Base-by-base conservation (phyloP, 2,329 filamentous ascomycete species). In the Stagonosporopsis tanaceti region DNA sequence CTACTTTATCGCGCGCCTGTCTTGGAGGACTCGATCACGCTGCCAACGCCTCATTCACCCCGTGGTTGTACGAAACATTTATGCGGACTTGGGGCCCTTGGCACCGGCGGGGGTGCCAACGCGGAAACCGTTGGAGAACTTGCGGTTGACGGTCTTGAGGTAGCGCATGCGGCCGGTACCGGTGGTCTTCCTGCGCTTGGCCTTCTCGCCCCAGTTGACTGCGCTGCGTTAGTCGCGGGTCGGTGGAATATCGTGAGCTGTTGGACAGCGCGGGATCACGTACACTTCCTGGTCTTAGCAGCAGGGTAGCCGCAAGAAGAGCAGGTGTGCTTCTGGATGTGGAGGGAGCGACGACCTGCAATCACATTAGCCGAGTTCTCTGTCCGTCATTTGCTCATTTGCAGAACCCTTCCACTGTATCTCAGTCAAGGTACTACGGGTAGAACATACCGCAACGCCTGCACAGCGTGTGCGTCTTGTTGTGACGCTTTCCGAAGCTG, bases 161-260 rank as follows among this genome's bases (percentile, higher is more conserved):
- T 93, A 92, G 80, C 92, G 89, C 89, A 93, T 95, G 82, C 95
- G 92, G 82, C 95, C 95, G 78, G 92, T 94, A 77, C 95, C 95
- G 80, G 91, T 94, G 79, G 94, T 97, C 93, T 97, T 98, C 90
- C 95, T 96, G 83, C 95, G 88, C 92, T 98, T 98, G 77, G 93
- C 94, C 91, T 99, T 99, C 89, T 98, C 94, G 82, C 91, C 88
- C 95, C 95, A 99, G 91, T 99, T 97, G 90, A 89, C 94, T 98
- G 79, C 75, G 46, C 42, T 51, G 50, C 65, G 68, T 76, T 63
- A 75, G 69, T 66, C 57, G 48, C 53, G 45, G 56, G 44, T 61
- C 34, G 17, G 34, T 38, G 8, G 25, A 27, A 27, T 25, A 56
- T 52, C 44, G 35, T n/a, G 52, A 32, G 52, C 40, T 57, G 51